Conservation (phyloP, 2,329 filamentous ascomycete genomes). For the Fusarium buharicum region DNA sequence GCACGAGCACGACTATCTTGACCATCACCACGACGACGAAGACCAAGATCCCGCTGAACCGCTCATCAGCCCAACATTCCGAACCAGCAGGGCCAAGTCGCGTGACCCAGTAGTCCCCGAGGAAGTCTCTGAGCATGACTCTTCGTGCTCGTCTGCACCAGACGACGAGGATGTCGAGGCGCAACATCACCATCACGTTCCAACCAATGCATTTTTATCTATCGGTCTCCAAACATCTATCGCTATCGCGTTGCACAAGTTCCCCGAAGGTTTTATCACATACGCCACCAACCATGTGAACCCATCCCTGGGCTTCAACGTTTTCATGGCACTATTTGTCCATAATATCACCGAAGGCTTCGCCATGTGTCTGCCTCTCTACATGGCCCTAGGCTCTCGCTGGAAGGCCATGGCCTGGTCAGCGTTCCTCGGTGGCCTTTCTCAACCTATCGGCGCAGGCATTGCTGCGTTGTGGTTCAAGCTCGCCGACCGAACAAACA, state of each 20-base stretch:
- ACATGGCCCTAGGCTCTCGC: conserved; percentile 86
- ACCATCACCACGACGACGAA: conserved; percentile 42
- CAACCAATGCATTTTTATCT: conserved; percentile 90
- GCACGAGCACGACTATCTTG: conserved; percentile 36
- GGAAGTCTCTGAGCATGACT: conserved; percentile 37
- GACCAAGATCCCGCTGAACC: conserved; percentile 37
- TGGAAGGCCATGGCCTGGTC: conserved; percentile 86
- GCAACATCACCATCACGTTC: conserved; percentile 91
- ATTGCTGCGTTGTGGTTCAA: conserved; percentile 89
- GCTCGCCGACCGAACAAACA: conserved; percentile 65
- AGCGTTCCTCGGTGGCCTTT: conserved; percentile 83
- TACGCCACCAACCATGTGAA: conserved; percentile 98
- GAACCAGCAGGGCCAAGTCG: conserved; percentile 54
- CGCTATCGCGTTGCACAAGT: conserved; percentile 95
- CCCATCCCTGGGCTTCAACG: conserved; percentile 84
- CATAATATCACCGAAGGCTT: conserved; percentile 99
- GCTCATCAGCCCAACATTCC: conserved; percentile 49
- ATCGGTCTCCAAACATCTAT: conserved; percentile 97
- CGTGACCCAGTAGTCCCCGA: conserved; percentile 47
- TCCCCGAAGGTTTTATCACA: conserved; percentile 88
- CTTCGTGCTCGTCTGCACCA: conserved; percentile 45
- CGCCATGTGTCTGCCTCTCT: conserved; percentile 90
- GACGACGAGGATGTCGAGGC: conserved; percentile 60
- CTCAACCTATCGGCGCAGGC: conserved; percentile 86
- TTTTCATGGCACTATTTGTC: conserved; percentile 95